A percentile compares a stretch with the other conserved stretches of the same genome.
phyloP scores from a whole-genome alignment of 2,329 filamentous ascomycete genomes.

The Coleophoma eucalyptorum region DNA sequence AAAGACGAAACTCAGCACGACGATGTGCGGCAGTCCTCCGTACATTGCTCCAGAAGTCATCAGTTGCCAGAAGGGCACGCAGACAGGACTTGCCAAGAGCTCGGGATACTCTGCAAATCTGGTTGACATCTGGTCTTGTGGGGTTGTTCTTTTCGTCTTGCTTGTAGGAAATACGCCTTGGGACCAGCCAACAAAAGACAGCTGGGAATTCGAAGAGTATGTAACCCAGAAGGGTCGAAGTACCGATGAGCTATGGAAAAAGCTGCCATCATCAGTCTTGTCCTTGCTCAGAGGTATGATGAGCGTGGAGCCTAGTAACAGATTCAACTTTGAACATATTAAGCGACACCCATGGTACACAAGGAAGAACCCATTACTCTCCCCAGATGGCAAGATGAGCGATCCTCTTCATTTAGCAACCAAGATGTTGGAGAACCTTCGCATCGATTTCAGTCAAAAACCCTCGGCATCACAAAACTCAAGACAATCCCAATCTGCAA shows the following conservation, averaged over 20 bases:
- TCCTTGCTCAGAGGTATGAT: constrained; percentile 93
- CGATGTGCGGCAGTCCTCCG: constrained; percentile 91
- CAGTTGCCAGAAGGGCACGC: constrained; percentile 39
- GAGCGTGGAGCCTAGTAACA: constrained; percentile 67
- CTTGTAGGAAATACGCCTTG: constrained; percentile 96
- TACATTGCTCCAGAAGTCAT: constrained; percentile 96
- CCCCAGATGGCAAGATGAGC: constrained; percentile 66
- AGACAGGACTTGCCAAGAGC: constrained; percentile 43
- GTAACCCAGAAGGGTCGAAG: constrained; percentile 74
- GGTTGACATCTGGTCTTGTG: constrained; percentile 95
- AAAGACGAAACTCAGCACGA: constrained; percentile 74
- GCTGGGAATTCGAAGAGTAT: constrained; percentile 91
- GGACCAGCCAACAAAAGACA: constrained; percentile 84
- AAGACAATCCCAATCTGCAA: constrained; percentile 43
- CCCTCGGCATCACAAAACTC: constrained; percentile 38
- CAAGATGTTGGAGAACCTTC: constrained; percentile 86
- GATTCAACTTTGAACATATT: constrained; percentile 84
- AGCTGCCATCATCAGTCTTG: constrained; percentile 68
- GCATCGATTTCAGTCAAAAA: constrained; percentile 77
- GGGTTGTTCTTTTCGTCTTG: constrained; percentile 94
- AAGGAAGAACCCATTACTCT: constrained; percentile 72
- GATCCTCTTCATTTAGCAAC: constrained; percentile 87
- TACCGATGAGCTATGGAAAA: constrained; percentile 80
- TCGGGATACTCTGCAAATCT: constrained; percentile 72
- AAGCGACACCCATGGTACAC: constrained; percentile 95